phyloP scores from a whole-genome alignment of 495 filamentous ascomycete species.

The Aspergillus heteromorphus region DNA sequence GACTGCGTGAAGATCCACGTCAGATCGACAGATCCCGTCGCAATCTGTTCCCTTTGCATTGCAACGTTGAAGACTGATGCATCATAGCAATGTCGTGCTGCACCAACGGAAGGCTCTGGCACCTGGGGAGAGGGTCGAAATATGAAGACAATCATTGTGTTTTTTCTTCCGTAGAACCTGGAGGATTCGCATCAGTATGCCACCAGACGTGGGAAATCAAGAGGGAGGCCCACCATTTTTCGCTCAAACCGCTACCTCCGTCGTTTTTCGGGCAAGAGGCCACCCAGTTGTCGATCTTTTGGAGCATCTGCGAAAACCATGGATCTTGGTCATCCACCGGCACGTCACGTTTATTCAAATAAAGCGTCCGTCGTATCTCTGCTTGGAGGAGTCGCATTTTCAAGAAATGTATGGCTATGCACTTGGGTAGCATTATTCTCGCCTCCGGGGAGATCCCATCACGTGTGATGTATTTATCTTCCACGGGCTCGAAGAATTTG shows the following conservation, averaged over 20 bases:
- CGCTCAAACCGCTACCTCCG: conserved; percentile 58
- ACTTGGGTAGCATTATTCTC: conserved; percentile 67
- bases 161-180: conserved; percentile 71
- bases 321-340: conserved; percentile 71
- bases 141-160: conserved; percentile 80
- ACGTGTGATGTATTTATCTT: conserved; percentile 75
- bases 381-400: conserved; percentile 85
- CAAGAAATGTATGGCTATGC: conserved; percentile 85
- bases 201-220: background rate
- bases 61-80: conserved; percentile 72
- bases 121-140: conserved; percentile 87
- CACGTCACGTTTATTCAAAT: conserved; percentile 68
- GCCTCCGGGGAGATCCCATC: conserved; percentile 64
- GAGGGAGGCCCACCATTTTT: conserved; percentile 48
- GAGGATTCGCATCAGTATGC: background rate
- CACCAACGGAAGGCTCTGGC: conserved; percentile 68
- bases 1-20: conserved; percentile 88
- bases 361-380: conserved; percentile 78
- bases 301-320: conserved; percentile 78
- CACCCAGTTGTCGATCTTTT: conserved; percentile 71
- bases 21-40: conserved; percentile 67
- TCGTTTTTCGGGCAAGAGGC: conserved; percentile 55
- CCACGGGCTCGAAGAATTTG: conserved; percentile 68
- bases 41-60: conserved; percentile 70
- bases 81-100: conserved; percentile 76